Conservation (phyloP, 2,329 filamentous ascomycete genomes). For the Phialocephala subalpina region DNA sequence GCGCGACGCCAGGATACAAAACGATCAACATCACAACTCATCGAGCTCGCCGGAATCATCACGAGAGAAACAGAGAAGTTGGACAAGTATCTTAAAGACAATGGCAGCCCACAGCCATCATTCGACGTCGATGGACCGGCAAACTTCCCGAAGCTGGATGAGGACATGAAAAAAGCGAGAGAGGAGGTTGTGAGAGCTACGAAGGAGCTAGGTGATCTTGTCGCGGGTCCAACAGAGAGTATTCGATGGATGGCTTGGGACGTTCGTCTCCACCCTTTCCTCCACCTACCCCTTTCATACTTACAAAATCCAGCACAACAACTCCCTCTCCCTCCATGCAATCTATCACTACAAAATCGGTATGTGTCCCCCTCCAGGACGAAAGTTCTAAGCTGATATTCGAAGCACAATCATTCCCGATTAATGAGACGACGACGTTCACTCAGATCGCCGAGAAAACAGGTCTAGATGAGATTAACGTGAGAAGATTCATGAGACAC, state of each 20-base stretch:
- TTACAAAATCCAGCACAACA: constrained; percentile 52
- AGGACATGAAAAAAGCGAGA: constrained; percentile 54
- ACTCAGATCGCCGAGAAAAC: constrained; percentile 55
- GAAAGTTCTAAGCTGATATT: constrained; percentile 21
- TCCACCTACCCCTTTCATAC: constrained; percentile 1
- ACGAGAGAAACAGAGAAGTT: constrained; percentile 57
- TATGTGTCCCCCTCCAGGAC: constrained; percentile 38
- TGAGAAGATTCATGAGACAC: constrained; percentile 60
- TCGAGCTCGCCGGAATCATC: constrained; percentile 57
- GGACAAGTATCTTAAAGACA: constrained; percentile 55
- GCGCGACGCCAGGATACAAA: not conserved
- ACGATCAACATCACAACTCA: constrained; percentile 46
- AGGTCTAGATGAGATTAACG: constrained; percentile 55
- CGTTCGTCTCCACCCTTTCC: constrained; percentile 48
- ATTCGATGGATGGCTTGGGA: constrained; percentile 61
- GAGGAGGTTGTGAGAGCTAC: constrained; percentile 58
- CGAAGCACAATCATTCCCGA: constrained; percentile 55
- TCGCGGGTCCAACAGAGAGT: constrained; percentile 58
- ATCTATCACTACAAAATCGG: constrained; percentile 60
- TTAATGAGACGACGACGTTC: constrained; percentile 53
- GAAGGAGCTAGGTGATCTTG: constrained; percentile 55
- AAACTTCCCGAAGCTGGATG: constrained; percentile 57
- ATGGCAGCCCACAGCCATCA: constrained; percentile 51
- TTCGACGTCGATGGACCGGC: constrained; percentile 54
- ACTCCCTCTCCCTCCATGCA: constrained; percentile 58